Evolutionary conservation across 2,329 filamentous ascomycete species (phyloP), one percentile per base, ranked within the genome.

Genomic region (Penicillium verrucosum): DNA sequence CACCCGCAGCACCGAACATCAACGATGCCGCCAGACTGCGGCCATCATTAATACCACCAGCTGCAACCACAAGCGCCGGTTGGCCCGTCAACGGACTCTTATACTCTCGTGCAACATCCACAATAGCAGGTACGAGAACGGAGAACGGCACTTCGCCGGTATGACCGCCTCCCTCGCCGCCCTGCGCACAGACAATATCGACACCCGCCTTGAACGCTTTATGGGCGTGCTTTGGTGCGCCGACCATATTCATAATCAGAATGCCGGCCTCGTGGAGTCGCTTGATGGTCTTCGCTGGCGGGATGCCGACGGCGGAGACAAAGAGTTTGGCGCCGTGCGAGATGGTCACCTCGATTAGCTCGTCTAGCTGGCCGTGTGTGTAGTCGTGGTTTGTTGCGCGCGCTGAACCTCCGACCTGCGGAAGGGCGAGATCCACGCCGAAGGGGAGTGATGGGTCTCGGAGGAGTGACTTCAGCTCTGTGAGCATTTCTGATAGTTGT

Each of bases 221-320:
- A 72, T 88, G 84, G 0, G 92, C 92, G 73, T 97, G 93, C 72
- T 89, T 91, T 2, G 93, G 92, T 67, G 92, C 89, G 0, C 93
- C 93, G 21, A 97, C 92, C 92, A 97, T 97, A 74, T 97, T 97
- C 92, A 97, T 97, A 36, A 97, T 82, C 57, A 95, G 71, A 40
- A 97, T 89, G 0, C 89, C 89, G 0, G 89, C 88, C 9, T 82
- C 81, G 70, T 97, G 93, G 43, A 97, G 80, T 44, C 85, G 78
- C 64, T 90, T 85, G 56, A 97, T 88, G 5, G 92, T 85, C 56
- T 79, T 74, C 44, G 79, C 78, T 0, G 92, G 90, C 16, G 93
- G 93, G 23, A 97, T 88, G 9, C 93, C 93, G 0, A 97, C 92
- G 1, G 93, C 93, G 51, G 82, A 86, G 41, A 97, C 91, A 70